Conservation (phyloP, 345 rosid species). For the Chamaenerion angustifolium region DNA sequence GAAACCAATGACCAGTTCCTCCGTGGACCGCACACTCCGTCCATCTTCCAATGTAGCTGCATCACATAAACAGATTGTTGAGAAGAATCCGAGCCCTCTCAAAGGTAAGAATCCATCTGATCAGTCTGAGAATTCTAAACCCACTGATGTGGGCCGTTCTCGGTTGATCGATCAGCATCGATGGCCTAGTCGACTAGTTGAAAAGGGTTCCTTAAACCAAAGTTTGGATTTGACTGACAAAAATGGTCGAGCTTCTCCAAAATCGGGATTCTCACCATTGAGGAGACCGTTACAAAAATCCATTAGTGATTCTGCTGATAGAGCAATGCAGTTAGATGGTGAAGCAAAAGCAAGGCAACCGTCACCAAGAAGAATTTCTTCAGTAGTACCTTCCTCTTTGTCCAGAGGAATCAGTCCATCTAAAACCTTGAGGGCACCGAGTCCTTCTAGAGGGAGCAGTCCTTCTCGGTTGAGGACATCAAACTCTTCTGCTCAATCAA, state of each 20-base stretch:
- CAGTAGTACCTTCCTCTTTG: constrained; percentile 27
- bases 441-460: constrained; percentile 69
- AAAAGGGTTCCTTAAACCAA: constrained; percentile 34
- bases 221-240: constrained; percentile 53
- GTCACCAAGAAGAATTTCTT: constrained; percentile 47
- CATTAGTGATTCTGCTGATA: constrained; percentile 31
- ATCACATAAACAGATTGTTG: constrained; percentile 57
- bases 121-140: constrained; percentile 90
- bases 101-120: constrained; percentile 70
- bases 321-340: constrained; percentile 25
- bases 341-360: constrained; percentile 34
- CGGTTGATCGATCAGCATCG: constrained; percentile 82
- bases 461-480: constrained; percentile 68
- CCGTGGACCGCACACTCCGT: constrained; percentile 63
- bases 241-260: constrained; percentile 25
- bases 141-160: constrained; percentile 47
- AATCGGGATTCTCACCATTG: constrained; percentile 29
- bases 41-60: constrained; percentile 78
- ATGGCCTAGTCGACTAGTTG: constrained; percentile 81
- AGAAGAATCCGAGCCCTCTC: constrained; percentile 71
- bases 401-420: constrained; percentile 31
- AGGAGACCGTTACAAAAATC: constrained; percentile 53
- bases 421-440: constrained; percentile 35
- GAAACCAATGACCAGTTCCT: constrained; percentile 40
- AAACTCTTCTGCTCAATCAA: constrained; percentile 36